Percentiles rank a stretch among this genome's conserved stretches.
Conservation (phyloP, 2,329 filamentous ascomycete species). For the Clonostachys solani region DNA sequence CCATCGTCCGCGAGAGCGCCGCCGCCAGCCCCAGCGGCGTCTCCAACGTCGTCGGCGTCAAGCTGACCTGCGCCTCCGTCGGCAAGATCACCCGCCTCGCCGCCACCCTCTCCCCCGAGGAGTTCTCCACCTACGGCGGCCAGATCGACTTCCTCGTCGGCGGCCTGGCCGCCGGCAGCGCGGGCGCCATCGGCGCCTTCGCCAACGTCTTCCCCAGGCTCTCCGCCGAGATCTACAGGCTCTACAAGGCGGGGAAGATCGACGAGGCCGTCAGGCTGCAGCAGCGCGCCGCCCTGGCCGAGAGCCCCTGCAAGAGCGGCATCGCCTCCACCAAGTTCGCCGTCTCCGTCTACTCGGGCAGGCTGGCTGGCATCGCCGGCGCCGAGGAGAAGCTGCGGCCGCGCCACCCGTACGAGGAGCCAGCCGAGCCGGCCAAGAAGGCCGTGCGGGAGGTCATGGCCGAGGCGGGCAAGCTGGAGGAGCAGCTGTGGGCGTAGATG, state of each 20-base stretch:
- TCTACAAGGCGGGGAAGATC: constrained; percentile 54
- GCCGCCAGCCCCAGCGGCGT: constrained; percentile 1
- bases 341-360: constrained; percentile 55
- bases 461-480: constrained; percentile 39
- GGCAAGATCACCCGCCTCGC: constrained; percentile 55
- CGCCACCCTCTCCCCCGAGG: constrained; percentile 14
- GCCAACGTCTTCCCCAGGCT: constrained; percentile 58
- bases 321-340: constrained; percentile 69
- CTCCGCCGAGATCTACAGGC: constrained; percentile 51
- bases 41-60: constrained; percentile 57
- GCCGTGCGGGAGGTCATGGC: constrained; percentile 32
- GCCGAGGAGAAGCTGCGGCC: constrained; percentile 55
- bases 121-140: constrained; percentile 57
- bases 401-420: constrained; percentile 55
- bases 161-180: constrained; percentile 51
- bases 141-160: constrained; percentile 69
- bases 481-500: not conserved
- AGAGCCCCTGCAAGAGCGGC: constrained; percentile 61
- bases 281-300: constrained; percentile 57
- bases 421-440: constrained; percentile 36
- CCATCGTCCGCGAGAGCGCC: constrained; percentile 62
- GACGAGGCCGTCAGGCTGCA: constrained; percentile 59
- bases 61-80: constrained; percentile 60
- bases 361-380: constrained; percentile 52
- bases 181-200: constrained; percentile 58